phyloP scores from a whole-genome alignment of 306 rosid species.

The Prinsepia uniflora region DNA sequence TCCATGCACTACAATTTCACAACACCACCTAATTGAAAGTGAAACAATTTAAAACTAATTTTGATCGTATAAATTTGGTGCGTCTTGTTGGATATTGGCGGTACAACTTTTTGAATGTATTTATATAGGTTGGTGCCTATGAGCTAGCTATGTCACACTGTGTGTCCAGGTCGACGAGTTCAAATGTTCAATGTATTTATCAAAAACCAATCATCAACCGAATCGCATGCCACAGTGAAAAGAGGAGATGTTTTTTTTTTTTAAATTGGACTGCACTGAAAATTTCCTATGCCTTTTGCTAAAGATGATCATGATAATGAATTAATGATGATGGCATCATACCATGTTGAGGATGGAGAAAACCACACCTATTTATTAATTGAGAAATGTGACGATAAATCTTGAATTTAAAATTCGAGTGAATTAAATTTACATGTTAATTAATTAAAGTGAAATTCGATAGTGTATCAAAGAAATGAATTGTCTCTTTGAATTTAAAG shows the following conservation, averaged over 20 bases:
- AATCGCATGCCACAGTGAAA: conserved; percentile 45
- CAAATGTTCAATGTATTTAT: neutral
- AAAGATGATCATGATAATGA: conserved; percentile 3
- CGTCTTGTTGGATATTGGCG: neutral
- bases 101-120: neutral
- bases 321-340: conserved; percentile 13
- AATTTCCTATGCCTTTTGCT: conserved; percentile 2
- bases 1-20: no score
- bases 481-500: no score
- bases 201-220: conserved; percentile 23
- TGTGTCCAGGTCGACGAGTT: neutral
- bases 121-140: no score
- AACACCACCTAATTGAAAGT: no score
- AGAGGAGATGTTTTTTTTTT: conserved; percentile 17
- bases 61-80: no score
- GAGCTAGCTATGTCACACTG: neutral
- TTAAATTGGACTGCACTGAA: conserved; percentile 7
- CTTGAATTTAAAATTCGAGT: no score
- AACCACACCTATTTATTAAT: no score
- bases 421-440: no score
- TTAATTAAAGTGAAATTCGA: no score
- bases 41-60: no score
- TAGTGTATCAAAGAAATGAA: no score
- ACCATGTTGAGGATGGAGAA: neutral
- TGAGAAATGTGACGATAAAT: no score